A percentile compares a stretch with the other conserved stretches of the same genome.
Conservation (phyloP, 495 filamentous ascomycete species). For the Alectoria sarmentosa region DNA sequence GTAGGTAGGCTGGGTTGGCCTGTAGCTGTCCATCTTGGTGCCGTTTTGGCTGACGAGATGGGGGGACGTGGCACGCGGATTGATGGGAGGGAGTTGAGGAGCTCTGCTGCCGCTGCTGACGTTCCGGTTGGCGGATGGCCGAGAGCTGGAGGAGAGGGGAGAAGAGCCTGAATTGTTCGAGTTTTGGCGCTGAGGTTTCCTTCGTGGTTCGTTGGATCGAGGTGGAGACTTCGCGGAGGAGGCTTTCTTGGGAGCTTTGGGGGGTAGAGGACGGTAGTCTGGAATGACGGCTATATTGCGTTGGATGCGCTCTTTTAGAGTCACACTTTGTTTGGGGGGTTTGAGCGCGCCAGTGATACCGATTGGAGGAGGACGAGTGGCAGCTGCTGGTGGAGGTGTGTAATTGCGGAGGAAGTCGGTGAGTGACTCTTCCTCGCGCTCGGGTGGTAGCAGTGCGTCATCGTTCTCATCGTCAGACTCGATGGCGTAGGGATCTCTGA, state of each 20-base stretch:
- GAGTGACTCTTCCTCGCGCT: slow-evolving; percentile 60
- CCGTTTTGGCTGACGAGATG: slow-evolving; percentile 24
- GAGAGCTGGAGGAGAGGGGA: slow-evolving; percentile 4
- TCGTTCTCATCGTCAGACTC: slow-evolving; percentile 72
- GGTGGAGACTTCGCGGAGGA: slow-evolving; percentile 17
- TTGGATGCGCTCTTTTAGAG: slow-evolving; percentile 18
- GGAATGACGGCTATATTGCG: slow-evolving; percentile 40
- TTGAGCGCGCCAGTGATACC: slow-evolving; percentile 33
- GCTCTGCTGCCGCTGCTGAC: slow-evolving; percentile 9
- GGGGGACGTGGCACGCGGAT: slow-evolving; percentile 19
- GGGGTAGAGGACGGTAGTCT: slow-evolving; percentile 38
- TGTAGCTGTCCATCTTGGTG: slow-evolving; percentile 25
- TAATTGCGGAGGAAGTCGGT: slow-evolving; percentile 82
- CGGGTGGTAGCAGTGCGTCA: slow-evolving; percentile 15
- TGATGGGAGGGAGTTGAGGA: slow-evolving; percentile 23
- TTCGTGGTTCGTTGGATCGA: slow-evolving; percentile 14
- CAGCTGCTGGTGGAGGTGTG: slow-evolving; percentile 59
- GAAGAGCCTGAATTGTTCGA: slow-evolving; percentile 1
- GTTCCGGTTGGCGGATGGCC: slow-evolving; percentile 8
- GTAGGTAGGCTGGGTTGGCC: slow-evolving; percentile 33
- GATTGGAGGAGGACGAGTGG: slow-evolving; percentile 34
- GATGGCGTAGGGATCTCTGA: slow-evolving; percentile 86
- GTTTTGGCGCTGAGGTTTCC: slow-evolving; percentile 8
- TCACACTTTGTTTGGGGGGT: slow-evolving; percentile 37
- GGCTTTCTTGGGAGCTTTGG: slow-evolving; percentile 22